These are phyloP conservation scores for Thermoascus crustaceus DNA, from an alignment of 2,329 filamentous ascomycete species.

Conservation along the genomic window DNA sequence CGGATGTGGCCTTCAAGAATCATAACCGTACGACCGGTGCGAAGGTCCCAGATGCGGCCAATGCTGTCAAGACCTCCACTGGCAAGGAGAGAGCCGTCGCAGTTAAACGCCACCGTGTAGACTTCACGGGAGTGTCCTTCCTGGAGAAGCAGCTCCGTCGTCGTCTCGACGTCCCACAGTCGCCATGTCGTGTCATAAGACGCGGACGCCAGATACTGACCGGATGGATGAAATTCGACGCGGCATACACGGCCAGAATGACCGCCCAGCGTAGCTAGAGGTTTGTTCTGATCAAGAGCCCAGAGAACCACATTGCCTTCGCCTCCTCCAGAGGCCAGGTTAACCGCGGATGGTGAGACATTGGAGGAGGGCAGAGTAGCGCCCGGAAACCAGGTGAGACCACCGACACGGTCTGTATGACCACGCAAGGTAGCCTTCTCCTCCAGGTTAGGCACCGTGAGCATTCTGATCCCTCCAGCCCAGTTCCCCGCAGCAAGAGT, in stretches of 20 bases:
- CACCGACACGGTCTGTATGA: conserved; percentile 82
- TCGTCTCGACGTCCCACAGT: conserved; percentile 86
- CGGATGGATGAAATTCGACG: conserved; percentile 90
- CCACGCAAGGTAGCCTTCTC: conserved; percentile 69
- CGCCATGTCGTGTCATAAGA: conserved; percentile 97
- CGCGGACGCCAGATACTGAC: conserved; percentile 80
- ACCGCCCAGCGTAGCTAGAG: conserved; percentile 70
- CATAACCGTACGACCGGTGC: conserved; percentile 90
- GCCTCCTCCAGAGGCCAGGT: conserved; percentile 82
- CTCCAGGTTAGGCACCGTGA: conserved; percentile 74
- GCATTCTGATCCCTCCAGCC: conserved; percentile 79
- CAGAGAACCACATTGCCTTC: conserved; percentile 84
- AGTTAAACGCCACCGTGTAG: conserved; percentile 81
- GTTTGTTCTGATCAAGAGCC: conserved; percentile 80
- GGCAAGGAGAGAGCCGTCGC: conserved; percentile 80
- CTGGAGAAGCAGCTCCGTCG: conserved; percentile 74
- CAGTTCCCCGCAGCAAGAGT: conserved; percentile 85
- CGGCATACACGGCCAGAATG: conserved; percentile 83
- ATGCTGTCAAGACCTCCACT: conserved; percentile 93
- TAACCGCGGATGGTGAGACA: conserved; percentile 65
- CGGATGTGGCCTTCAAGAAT: conserved; percentile 89
- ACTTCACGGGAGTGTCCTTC: conserved; percentile 94
- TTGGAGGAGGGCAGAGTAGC: conserved; percentile 64
- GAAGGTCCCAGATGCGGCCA: conserved; percentile 88
- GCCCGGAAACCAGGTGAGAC: conserved; percentile 81